A percentile compares a stretch with the other conserved stretches of the same genome.
These are phyloP conservation scores for Poa annua DNA, from an alignment of 176 grass and related monocot species.

Conservation along the genomic window DNA sequence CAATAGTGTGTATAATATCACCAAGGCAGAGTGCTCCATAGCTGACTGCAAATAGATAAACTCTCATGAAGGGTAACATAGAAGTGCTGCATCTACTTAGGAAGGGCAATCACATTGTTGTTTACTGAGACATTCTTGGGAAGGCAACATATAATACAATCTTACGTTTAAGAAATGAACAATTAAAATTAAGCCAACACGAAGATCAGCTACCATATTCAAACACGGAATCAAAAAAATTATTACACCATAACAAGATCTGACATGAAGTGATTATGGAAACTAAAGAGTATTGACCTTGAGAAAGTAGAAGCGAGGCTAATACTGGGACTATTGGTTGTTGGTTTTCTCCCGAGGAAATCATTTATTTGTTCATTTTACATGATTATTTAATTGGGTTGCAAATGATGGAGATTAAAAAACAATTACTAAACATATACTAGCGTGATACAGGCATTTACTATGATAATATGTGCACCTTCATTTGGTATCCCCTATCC, in stretches of 20 bases:
- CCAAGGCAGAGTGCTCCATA: conserved; percentile 81
- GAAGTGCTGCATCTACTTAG: conserved; percentile 21
- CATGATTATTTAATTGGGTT: neutral
- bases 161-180: conserved; percentile 26
- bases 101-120: neutral
- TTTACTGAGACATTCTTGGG: conserved; percentile 6
- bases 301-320: conserved; percentile 8
- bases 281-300: conserved; percentile 21
- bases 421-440: too few species aligned
- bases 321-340: conserved; percentile 1
- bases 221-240: neutral
- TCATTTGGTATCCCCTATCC: neutral
- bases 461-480: conserved; percentile 20
- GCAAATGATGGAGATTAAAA: too few species aligned
- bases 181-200: conserved; percentile 13
- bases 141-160: conserved; percentile 36
- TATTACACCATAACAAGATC: neutral
- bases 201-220: conserved; percentile 25
- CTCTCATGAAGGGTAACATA: conserved; percentile 26
- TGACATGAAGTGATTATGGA: conserved; percentile 18
- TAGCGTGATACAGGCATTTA: too few species aligned
- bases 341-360: neutral
- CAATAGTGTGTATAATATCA: conserved; percentile 92
- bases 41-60: conserved; percentile 61
- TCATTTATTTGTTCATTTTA: neutral